Evolutionary conservation across 192 early-diverging fungal species (phyloP).

Genomic region (Helicostylum pulchrum): DNA sequence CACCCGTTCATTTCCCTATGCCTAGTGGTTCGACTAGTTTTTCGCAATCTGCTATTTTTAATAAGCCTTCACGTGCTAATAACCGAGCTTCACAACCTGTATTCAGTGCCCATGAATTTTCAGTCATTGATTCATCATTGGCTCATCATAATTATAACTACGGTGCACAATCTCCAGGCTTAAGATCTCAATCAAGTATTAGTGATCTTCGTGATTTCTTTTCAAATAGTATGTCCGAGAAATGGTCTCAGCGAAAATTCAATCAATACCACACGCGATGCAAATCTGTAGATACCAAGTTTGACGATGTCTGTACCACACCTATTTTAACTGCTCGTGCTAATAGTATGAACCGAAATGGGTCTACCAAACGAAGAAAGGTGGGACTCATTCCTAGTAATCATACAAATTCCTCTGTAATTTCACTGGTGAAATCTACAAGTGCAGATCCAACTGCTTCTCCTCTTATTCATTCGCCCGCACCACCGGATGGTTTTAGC

Average conservation of each 20-base stretch:
- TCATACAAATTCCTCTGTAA: neutral
- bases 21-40: neutral
- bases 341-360: constrained; percentile 4
- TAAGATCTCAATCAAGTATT: constrained; percentile 16
- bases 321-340: constrained; percentile 29
- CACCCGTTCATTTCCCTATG: constrained; percentile 1
- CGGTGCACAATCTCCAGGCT: neutral
- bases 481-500: too few species aligned
- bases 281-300: constrained; percentile 25
- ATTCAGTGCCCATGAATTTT: neutral
- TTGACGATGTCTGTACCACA: constrained; percentile 32
- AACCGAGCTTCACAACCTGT: constrained; percentile 2
- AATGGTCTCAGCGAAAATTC: constrained; percentile 26
- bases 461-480: neutral
- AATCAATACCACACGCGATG: constrained; percentile 22
- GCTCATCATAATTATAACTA: neutral
- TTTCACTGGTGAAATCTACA: neutral
- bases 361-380: constrained; percentile 3
- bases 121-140: neutral
- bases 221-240: constrained; percentile 14
- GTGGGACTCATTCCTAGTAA: neutral
- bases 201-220: constrained; percentile 24
- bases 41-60: constrained; percentile 2
- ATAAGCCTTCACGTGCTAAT: neutral
- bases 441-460: neutral